Conservation (phyloP, 169 alveolate genomes). For the Perkinsus marinus region DNA sequence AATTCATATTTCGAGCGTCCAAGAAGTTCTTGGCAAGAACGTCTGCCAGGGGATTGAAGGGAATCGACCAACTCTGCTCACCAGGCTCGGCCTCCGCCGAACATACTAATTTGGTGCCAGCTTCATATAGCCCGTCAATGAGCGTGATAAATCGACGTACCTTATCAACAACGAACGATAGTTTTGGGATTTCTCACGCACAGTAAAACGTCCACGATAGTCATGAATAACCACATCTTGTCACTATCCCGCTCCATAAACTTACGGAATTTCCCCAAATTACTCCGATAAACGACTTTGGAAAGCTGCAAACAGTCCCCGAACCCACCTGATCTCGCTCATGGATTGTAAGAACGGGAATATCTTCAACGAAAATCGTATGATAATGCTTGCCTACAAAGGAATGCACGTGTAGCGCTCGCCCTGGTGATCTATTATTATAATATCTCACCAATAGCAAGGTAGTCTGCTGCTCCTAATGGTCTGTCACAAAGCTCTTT, state of each 20-base stretch:
- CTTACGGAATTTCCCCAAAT: no score
- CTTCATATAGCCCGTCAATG: conserved; percentile 37
- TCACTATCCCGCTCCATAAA: no score
- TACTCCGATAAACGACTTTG: no score
- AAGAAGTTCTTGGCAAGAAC: no score
- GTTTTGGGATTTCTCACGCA: no score
- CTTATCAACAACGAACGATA: no score
- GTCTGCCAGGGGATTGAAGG: no score
- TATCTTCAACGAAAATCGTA: conserved; percentile 40
- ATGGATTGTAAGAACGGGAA: conserved; percentile 34
- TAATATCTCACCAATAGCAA: conserved; percentile 8
- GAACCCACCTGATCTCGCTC: conserved; percentile 32
- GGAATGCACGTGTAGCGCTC: not conserved
- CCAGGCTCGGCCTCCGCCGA: conserved; percentile 7
- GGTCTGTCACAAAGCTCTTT: conserved; percentile 52
- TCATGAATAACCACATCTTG: no score
- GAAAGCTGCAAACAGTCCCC: no score
- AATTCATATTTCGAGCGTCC: no score
- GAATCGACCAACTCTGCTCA: no score
- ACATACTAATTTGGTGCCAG: conserved; percentile 23
- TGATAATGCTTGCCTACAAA: conserved; percentile 28
- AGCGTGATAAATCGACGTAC: conserved; percentile 39
- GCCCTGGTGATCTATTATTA: conserved; percentile 4
- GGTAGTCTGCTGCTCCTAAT: conserved; percentile 57
- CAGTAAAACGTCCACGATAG: no score